A percentile compares a stretch with the other conserved stretches of the same genome.
Evolutionary conservation across 257 asterid species (phyloP).

Genomic region (Verbascum thapsus): DNA sequence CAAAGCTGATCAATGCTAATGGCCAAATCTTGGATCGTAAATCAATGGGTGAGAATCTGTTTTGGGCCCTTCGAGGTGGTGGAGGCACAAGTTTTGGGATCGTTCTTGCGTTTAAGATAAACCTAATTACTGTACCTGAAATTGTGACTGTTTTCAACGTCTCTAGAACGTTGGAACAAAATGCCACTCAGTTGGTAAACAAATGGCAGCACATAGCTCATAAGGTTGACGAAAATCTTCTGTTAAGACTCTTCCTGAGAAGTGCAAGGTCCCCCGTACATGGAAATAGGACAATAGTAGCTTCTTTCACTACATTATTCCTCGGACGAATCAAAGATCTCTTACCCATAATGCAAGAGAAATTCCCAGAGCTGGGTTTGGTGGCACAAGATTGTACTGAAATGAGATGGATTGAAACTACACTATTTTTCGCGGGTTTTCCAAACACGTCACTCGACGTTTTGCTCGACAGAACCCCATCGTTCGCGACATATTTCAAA

Average conservation of each 20-base stretch:
- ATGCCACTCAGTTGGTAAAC: slow-evolving; percentile 27
- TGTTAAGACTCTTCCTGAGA: slow-evolving; percentile 25
- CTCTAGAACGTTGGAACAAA: slow-evolving; percentile 24
- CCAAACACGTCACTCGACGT: background rate
- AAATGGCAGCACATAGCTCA: slow-evolving; percentile 35
- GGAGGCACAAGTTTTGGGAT: slow-evolving; percentile 38
- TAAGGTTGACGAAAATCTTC: slow-evolving; percentile 29
- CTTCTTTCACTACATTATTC: slow-evolving; percentile 33
- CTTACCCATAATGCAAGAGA: slow-evolving; percentile 30
- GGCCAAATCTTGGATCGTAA: slow-evolving; percentile 31
- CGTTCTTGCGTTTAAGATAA: slow-evolving; percentile 32
- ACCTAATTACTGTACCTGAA: slow-evolving; percentile 26
- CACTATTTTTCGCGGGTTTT: slow-evolving; percentile 27
- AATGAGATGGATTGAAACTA: slow-evolving; percentile 48
- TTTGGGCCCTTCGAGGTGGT: slow-evolving; percentile 43
- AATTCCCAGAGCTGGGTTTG: slow-evolving; percentile 44
- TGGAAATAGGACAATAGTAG: slow-evolving; percentile 28
- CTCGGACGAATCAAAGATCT: slow-evolving; percentile 42
- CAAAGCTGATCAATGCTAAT: slow-evolving; percentile 27
- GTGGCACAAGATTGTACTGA: slow-evolving; percentile 35
- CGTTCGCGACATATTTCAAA: slow-evolving; percentile 8
- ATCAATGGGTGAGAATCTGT: slow-evolving; percentile 41
- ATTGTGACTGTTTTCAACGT: slow-evolving; percentile 38
- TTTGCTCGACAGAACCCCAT: slow-evolving; percentile 21
- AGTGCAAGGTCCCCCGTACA: slow-evolving; percentile 12